These are phyloP conservation scores for Butyriboletus loyo DNA, from an alignment of 768 basidiomycete species.

Conservation along the genomic window DNA sequence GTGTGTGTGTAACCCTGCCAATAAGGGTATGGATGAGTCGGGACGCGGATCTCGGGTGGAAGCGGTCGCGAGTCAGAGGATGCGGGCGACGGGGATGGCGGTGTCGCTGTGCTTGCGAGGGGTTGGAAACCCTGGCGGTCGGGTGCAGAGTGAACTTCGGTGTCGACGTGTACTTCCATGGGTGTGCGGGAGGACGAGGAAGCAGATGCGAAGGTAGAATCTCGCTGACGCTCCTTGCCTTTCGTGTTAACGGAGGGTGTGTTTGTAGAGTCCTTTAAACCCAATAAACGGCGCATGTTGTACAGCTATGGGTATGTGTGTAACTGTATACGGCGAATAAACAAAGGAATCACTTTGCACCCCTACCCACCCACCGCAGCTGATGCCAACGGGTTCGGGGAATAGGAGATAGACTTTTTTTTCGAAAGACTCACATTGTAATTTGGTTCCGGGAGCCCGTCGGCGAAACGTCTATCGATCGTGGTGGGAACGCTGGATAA, in stretches of 20 bases:
- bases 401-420: slow-evolving; percentile 1
- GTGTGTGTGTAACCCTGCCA: slow-evolving; percentile 33
- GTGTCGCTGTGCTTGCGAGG: slow-evolving; percentile 18
- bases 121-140: slow-evolving; percentile 16
- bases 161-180: slow-evolving; percentile 29
- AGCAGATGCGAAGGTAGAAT: slow-evolving; percentile 1
- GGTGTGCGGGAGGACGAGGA: slow-evolving; percentile 1
- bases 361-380: slow-evolving; percentile 22
- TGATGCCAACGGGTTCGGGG: slow-evolving; percentile 8
- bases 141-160: slow-evolving; percentile 26
- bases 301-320: slow-evolving; percentile 7
- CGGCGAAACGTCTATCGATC: slow-evolving; percentile 6
- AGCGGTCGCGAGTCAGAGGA: slow-evolving; percentile 19
- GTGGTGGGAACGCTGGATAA: neutral
- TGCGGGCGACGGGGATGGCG: slow-evolving; percentile 18
- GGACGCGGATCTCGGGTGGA: slow-evolving; percentile 33
- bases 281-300: slow-evolving; percentile 31
- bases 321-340: slow-evolving; percentile 18
- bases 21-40: slow-evolving; percentile 33
- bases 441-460: neutral
- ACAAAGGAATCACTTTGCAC: slow-evolving; percentile 2
- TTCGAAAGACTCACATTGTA: slow-evolving; percentile 12
- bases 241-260: slow-evolving; percentile 13
- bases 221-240: slow-evolving; percentile 25
- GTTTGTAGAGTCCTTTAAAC: slow-evolving; percentile 25